Conservation (phyloP, 345 rosid species). For the Hibiscus syriacus region DNA sequence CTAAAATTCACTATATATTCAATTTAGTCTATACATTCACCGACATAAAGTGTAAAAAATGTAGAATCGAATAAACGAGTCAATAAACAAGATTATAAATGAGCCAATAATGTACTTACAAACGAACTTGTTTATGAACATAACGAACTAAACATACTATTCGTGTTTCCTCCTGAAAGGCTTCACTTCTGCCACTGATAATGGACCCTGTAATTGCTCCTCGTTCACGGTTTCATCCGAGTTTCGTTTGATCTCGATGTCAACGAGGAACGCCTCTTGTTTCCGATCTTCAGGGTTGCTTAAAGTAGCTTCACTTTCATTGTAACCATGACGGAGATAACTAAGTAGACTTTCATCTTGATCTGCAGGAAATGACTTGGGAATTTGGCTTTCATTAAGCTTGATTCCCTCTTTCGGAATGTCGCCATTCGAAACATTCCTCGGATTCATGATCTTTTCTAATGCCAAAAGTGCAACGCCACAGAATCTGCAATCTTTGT, state of each 20-base stretch:
- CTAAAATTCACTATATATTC: too few relatives aligned
- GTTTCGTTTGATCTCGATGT: not conserved
- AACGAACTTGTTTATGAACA: too few relatives aligned
- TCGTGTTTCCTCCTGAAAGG: too few relatives aligned
- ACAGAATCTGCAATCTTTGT: conserved; percentile 4
- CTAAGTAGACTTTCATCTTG: not conserved
- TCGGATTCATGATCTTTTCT: not conserved
- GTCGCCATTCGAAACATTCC: not conserved
- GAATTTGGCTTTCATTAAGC: not conserved
- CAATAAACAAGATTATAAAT: too few relatives aligned
- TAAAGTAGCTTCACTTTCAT: not conserved
- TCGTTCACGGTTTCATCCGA: not conserved
- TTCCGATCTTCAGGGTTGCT: not conserved
- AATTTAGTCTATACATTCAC: too few relatives aligned
- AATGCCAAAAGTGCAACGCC: not conserved
- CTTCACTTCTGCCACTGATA: not conserved
- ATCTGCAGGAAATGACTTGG: not conserved
- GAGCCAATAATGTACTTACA: too few relatives aligned
- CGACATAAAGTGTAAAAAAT: too few relatives aligned
- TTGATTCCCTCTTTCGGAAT: not conserved
- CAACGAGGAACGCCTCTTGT: not conserved
- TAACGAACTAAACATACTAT: too few relatives aligned
- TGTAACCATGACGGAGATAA: not conserved
- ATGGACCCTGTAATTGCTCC: not conserved
- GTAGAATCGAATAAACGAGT: too few relatives aligned